Base-by-base conservation (phyloP, 1,284 basidiomycete genomes). In the Rhizoctonia solani region DNA sequence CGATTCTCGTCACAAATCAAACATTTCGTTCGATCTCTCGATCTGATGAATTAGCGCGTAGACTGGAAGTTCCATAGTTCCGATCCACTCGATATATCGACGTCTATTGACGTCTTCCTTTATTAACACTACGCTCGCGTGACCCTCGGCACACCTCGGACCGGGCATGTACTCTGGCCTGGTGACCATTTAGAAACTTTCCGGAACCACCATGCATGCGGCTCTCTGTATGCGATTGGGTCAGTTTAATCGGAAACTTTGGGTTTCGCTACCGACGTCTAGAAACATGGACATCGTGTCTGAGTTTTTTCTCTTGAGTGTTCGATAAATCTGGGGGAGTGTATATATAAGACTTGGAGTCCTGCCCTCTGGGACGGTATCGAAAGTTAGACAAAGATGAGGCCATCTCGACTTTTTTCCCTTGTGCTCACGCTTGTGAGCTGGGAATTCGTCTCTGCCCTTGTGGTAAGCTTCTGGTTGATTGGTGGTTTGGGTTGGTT, bases 361-460 rank as follows among this genome's bases (percentile, higher is more conserved):
- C n/a, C n/a, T n/a, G n/a, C n/a, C n/a, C n/a, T n/a, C 29, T 34
- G 49, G 25, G 9, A 23, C 27, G 34, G 34, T 21, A 8, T 19
- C 50, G 23, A 50, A 23, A 34, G 47, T 52, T 49, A 23, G 47
- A 29, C 6, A 23, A 53, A 42, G 34, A 63, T 63, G 59, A 25
- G 49, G 37, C 37, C 59, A 2, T 63, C 59, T 37, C 14, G 49
- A 19, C 23, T 63, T 29, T 53, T 63, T 42, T 63, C 41, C 34
- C 27, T 63, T 19, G 59, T 63, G 34, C 25, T 63, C 19, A 39
- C 59, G 1, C 53, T 47, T 42, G 32, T 52, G 5, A 41, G 30
- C 42, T 63, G 59, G 59, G 59, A 49, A 1, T 63, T 63, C 41
- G 59, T 63, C 21, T 29, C 49, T 52, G 59, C 59, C n/a, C 34